A percentile compares a stretch with the other conserved stretches of the same genome.
phyloP scores from a whole-genome alignment of 257 asterid genomes.

The Forsythia suspensa region DNA sequence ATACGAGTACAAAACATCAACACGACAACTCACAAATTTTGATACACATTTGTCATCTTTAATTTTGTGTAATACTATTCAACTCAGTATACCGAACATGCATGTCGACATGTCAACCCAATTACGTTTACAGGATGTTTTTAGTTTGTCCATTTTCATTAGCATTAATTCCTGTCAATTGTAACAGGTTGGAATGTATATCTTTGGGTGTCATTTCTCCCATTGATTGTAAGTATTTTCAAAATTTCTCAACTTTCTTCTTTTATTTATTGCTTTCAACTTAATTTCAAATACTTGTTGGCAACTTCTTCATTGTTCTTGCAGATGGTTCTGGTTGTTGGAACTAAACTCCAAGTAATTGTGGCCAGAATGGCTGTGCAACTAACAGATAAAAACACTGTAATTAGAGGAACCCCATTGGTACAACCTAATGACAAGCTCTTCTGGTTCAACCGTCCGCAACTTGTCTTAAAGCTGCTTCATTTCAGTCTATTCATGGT shows the following conservation, averaged over 20 bases:
- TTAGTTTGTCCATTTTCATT: background rate
- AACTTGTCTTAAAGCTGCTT: constrained; percentile 57
- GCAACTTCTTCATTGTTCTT: background rate
- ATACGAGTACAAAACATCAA: background rate
- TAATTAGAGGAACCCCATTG: constrained; percentile 64
- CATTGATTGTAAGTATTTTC: constrained; percentile 49
- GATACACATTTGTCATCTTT: background rate
- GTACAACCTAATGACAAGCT: constrained; percentile 60
- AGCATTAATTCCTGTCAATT: background rate
- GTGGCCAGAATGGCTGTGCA: constrained; percentile 73
- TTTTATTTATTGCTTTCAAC: too few relatives aligned
- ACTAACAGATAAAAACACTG: constrained; percentile 34
- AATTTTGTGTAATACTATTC: background rate
- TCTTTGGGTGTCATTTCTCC: constrained; percentile 77
- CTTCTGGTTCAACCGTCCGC: constrained; percentile 75
- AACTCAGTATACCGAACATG: too few relatives aligned
- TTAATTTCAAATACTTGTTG: background rate
- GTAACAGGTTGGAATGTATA: constrained; percentile 70
- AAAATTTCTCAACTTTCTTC: background rate
- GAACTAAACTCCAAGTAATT: constrained; percentile 66
- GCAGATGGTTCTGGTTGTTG: constrained; percentile 60
- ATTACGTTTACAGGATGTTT: too few relatives aligned
- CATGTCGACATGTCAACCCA: too few relatives aligned
- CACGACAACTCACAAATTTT: background rate
- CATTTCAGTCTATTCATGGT: constrained; percentile 70